Conservation (phyloP, 495 filamentous ascomycete species). For the Chaetomium cochliodes region DNA sequence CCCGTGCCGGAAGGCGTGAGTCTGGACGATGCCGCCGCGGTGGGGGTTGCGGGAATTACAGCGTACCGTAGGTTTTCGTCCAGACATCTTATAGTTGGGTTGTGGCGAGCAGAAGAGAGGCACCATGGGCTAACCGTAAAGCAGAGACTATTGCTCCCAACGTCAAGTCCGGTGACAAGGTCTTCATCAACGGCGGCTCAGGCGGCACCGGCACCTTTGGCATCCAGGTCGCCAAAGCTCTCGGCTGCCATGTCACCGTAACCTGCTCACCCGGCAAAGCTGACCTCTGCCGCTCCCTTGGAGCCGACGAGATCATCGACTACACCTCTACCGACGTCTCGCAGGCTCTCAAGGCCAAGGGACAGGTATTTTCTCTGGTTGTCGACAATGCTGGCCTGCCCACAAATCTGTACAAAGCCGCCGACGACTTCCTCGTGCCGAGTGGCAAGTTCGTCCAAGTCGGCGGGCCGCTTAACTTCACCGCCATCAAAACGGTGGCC, state of each 20-base stretch:
- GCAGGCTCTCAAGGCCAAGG: slow-evolving; percentile 47
- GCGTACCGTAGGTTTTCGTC: slow-evolving; percentile 43
- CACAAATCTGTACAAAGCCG: slow-evolving; percentile 53
- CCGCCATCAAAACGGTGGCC: slow-evolving; percentile 25
- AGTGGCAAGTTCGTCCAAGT: slow-evolving; percentile 60
- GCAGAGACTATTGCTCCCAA: slow-evolving; percentile 45
- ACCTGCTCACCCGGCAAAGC: slow-evolving; percentile 60
- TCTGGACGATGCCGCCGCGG: slow-evolving; percentile 49
- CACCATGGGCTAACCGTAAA: no score
- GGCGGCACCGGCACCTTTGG: slow-evolving; percentile 62
- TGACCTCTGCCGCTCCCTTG: slow-evolving; percentile 56
- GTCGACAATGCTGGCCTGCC: slow-evolving; percentile 62
- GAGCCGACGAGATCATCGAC: slow-evolving; percentile 68
- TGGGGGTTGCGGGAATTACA: slow-evolving; percentile 58
- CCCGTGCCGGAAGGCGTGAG: slow-evolving; percentile 52
- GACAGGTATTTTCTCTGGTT: slow-evolving; percentile 54
- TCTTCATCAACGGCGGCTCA: slow-evolving; percentile 68
- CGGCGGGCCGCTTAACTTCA: slow-evolving; percentile 36
- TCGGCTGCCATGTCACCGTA: slow-evolving; percentile 62
- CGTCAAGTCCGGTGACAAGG: slow-evolving; percentile 52
- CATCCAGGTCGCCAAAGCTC: slow-evolving; percentile 64
- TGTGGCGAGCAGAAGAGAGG: no score
- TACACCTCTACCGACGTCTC: slow-evolving; percentile 58
- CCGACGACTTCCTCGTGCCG: slow-evolving; percentile 55
- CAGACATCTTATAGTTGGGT: no score